phyloP scores from a whole-genome alignment of 805 yeast species.

The Phaffomyces thermotolerans region DNA sequence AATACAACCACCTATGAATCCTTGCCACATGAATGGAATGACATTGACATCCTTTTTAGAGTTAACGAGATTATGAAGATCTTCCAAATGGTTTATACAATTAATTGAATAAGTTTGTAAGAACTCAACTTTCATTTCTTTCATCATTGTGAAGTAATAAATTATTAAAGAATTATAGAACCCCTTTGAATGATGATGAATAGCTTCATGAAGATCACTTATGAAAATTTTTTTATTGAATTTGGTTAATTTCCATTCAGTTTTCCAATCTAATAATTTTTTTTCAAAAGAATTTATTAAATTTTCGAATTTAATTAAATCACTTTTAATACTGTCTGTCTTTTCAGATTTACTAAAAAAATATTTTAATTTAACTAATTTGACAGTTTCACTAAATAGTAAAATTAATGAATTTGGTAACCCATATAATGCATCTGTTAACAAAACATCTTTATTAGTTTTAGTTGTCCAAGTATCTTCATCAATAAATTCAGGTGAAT shows the following conservation, averaged over 20 bases:
- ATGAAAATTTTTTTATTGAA: constrained; percentile 22
- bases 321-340: constrained; percentile 7
- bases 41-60: constrained; percentile 41
- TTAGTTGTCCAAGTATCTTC: constrained; percentile 24
- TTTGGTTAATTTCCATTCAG: constrained; percentile 61
- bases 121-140: constrained; percentile 44
- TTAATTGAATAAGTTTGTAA: constrained; percentile 56
- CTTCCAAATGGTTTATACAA: constrained; percentile 57
- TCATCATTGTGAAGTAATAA: constrained; percentile 61
- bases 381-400: constrained; percentile 66
- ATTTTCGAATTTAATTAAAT: constrained; percentile 13
- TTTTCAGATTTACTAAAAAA: constrained; percentile 26
- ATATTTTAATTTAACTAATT: constrained; percentile 54
- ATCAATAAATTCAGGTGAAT: constrained; percentile 35
- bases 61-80: constrained; percentile 50
- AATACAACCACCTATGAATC: constrained; percentile 82
- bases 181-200: constrained; percentile 74
- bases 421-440: constrained; percentile 79
- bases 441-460: constrained; percentile 42
- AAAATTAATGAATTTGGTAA: constrained; percentile 73
- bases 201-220: constrained; percentile 48
- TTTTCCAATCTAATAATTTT: constrained; percentile 55
- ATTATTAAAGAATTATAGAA: constrained; percentile 67
- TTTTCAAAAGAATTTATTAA: constrained; percentile 34
- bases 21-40: constrained; percentile 82